Conservation (phyloP, 768 basidiomycete species). For the Lactarius sanguifluus region DNA sequence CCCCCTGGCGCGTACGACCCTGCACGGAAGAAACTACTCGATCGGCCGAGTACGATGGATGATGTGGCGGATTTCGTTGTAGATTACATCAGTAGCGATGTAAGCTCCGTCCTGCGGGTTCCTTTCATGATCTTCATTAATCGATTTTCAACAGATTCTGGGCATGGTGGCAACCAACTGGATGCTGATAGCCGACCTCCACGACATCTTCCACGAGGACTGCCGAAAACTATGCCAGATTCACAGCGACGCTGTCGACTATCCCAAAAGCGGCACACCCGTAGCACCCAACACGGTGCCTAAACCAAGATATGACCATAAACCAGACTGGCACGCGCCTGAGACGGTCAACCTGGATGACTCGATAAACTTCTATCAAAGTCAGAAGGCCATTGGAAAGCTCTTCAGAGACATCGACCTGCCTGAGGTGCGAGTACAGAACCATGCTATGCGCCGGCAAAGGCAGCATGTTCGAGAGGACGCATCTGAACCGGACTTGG, state of each 20-base stretch:
- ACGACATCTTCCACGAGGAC: slow-evolving; percentile 49
- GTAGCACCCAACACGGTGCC: slow-evolving; percentile 43
- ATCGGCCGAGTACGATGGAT: slow-evolving; percentile 52
- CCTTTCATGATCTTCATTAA: not conserved
- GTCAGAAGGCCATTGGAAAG: slow-evolving; percentile 55
- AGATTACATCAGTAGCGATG: slow-evolving; percentile 65
- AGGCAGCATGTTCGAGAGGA: slow-evolving; percentile 31
- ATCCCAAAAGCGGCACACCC: slow-evolving; percentile 50
- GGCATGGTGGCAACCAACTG: slow-evolving; percentile 64
- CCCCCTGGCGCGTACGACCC: slow-evolving; percentile 51
- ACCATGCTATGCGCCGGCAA: slow-evolving; percentile 29
- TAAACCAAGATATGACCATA: slow-evolving; percentile 36
- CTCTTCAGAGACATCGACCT: slow-evolving; percentile 63
- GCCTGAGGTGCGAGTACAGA: slow-evolving; percentile 36
- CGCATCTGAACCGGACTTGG: slow-evolving; percentile 34
- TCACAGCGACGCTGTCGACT: slow-evolving; percentile 68
- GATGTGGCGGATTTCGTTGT: slow-evolving; percentile 71
- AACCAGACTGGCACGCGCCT: slow-evolving; percentile 68
- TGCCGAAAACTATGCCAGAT: slow-evolving; percentile 55
- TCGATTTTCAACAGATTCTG: slow-evolving; percentile 44
- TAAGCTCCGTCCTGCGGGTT: not conserved
- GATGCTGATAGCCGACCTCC: slow-evolving; percentile 62
- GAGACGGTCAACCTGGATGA: slow-evolving; percentile 46
- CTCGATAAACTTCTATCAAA: slow-evolving; percentile 46
- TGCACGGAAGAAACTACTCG: slow-evolving; percentile 46